Percentiles rank a stretch among this genome's conserved stretches.
phyloP scores from a whole-genome alignment of 331 rosid species.

The Dryas integrifolia region DNA sequence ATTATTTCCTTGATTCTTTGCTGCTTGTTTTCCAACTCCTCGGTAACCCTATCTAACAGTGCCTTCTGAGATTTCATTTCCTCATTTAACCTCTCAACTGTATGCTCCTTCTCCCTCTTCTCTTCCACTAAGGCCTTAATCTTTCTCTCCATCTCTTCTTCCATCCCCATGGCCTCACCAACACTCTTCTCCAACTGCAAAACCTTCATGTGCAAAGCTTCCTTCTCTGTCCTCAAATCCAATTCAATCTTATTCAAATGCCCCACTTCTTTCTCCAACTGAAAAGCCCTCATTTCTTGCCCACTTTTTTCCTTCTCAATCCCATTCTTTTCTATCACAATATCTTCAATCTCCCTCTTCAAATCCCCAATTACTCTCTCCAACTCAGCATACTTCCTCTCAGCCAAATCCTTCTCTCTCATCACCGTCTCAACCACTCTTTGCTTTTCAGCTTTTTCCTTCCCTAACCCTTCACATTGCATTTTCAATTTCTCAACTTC shows the following conservation, averaged over 20 bases:
- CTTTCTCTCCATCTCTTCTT: constrained; percentile 36
- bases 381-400: constrained; percentile 32
- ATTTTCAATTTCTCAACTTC: constrained; percentile 33
- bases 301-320: constrained; percentile 19
- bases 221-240: constrained; percentile 30
- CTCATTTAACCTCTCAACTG: constrained; percentile 34
- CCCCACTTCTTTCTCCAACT: constrained; percentile 38
- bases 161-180: constrained; percentile 30
- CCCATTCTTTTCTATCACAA: constrained; percentile 40
- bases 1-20: constrained; percentile 29
- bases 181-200: constrained; percentile 32
- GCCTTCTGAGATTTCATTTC: constrained; percentile 11
- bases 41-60: constrained; percentile 20
- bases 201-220: constrained; percentile 22
- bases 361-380: constrained; percentile 29
- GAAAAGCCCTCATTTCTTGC: constrained; percentile 20
- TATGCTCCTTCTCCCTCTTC: constrained; percentile 42
- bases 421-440: constrained; percentile 21
- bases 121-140: constrained; percentile 29
- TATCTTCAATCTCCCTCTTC: constrained; percentile 33
- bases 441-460: constrained; percentile 36
- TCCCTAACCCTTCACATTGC: constrained; percentile 22
- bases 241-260: constrained; percentile 19
- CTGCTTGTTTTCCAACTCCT: constrained; percentile 33
- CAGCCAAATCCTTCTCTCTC: constrained; percentile 39